Evolutionary conservation across 805 yeast genomes (phyloP).

Genomic region (Candida railenensis): DNA sequence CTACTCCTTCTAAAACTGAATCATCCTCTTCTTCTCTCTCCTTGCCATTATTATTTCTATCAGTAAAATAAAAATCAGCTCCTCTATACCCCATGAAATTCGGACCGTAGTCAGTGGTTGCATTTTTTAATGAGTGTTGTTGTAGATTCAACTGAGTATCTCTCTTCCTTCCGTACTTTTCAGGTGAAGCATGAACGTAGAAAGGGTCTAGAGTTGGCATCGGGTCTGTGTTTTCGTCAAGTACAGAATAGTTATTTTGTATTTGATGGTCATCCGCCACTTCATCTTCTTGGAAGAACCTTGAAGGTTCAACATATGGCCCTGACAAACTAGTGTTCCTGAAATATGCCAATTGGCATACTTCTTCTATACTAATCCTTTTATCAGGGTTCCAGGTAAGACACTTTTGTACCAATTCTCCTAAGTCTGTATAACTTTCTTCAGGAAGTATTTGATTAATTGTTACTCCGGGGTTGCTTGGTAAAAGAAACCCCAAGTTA

Average conservation of each 20-base stretch:
- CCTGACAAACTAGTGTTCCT: slow-evolving; percentile 32
- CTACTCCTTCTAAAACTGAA: neutral
- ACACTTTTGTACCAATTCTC: slow-evolving; percentile 46
- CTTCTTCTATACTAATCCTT: slow-evolving; percentile 51
- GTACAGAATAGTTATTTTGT: neutral
- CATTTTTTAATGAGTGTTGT: neutral
- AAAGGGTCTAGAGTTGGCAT: neutral
- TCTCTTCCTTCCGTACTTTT: neutral
- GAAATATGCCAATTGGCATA: slow-evolving; percentile 57
- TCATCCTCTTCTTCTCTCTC: neutral
- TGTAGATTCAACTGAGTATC: neutral
- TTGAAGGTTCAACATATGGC: slow-evolving; percentile 15
- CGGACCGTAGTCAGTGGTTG: neutral
- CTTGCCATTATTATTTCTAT: neutral
- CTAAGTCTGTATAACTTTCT: slow-evolving; percentile 34
- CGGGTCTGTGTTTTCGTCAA: neutral
- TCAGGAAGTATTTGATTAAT: slow-evolving; percentile 47
- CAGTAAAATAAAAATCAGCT: neutral
- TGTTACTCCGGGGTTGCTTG: slow-evolving; percentile 50
- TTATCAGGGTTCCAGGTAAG: slow-evolving; percentile 76
- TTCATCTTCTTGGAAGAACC: slow-evolving; percentile 2
- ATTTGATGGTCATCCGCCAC: neutral
- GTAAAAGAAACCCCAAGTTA: slow-evolving; percentile 56
- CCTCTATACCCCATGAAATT: neutral
- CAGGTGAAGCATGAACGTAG: neutral